These are phyloP conservation scores for Panicum miliaceum DNA, from an alignment of 176 grass and related monocot genomes.

Conservation along the genomic window DNA sequence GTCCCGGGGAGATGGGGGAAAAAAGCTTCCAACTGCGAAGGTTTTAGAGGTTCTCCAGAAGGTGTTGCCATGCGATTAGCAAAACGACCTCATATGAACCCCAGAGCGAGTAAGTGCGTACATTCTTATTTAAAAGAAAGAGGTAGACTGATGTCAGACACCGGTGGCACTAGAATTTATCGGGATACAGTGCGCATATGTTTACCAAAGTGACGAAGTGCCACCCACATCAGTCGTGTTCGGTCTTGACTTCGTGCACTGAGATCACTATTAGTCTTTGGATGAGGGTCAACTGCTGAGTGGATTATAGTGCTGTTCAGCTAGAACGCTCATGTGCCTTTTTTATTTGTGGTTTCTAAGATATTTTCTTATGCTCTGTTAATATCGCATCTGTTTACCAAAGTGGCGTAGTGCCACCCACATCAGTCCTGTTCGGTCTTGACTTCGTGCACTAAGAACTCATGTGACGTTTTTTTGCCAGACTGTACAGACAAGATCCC, in stretches of 20 bases:
- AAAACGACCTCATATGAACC: not conserved
- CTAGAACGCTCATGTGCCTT: not conserved
- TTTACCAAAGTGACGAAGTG: not conserved
- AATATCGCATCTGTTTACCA: not conserved
- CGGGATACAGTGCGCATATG: not conserved
- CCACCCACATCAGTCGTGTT: not conserved
- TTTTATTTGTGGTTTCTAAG: not conserved
- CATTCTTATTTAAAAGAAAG: not conserved
- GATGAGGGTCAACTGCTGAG: conserved; percentile 8
- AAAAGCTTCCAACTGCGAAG: conserved; percentile 16
- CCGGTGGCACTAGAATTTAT: not conserved
- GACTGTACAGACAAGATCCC: not conserved
- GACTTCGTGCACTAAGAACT: not conserved
- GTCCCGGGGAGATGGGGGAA: too few relatives aligned
- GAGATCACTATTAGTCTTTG: not conserved
- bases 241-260: not conserved
- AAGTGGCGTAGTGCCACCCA: not conserved
- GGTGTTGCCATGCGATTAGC: not conserved
- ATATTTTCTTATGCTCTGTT: conserved; percentile 12
- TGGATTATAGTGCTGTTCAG: not conserved
- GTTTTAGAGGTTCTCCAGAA: not conserved
- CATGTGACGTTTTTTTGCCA: not conserved
- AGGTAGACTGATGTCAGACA: not conserved
- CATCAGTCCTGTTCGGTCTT: not conserved
- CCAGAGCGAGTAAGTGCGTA: not conserved